Evolutionary conservation across 1,284 basidiomycete genomes (phyloP).

Genomic region (Puccinia coronata): DNA sequence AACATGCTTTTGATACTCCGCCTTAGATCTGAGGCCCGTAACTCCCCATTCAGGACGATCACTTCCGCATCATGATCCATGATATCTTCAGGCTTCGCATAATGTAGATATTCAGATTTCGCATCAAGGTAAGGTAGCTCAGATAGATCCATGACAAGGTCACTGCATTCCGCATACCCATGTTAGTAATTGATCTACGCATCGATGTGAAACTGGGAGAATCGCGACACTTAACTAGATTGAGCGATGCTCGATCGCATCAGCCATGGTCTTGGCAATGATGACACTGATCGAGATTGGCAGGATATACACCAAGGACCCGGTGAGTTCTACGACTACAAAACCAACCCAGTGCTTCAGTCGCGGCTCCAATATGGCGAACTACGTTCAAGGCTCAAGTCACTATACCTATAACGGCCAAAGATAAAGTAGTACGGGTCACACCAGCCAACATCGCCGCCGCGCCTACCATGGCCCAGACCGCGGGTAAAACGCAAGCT

Average conservation of each 20-base stretch:
- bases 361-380: not conserved
- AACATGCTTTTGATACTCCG: slow-evolving; percentile 18
- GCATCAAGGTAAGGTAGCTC: slow-evolving; percentile 59
- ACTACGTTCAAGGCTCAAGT: not conserved
- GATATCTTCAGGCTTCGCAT: slow-evolving; percentile 42
- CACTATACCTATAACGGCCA: slow-evolving; percentile 75
- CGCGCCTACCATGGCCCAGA: slow-evolving; percentile 60
- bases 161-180: not conserved
- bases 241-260: slow-evolving; percentile 54
- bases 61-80: slow-evolving; percentile 55
- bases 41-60: slow-evolving; percentile 64
- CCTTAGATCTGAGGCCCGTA: slow-evolving; percentile 26
- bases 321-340: slow-evolving; percentile 56
- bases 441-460: slow-evolving; percentile 60
- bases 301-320: slow-evolving; percentile 88
- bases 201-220: not conserved
- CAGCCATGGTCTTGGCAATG: slow-evolving; percentile 77
- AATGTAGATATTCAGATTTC: slow-evolving; percentile 25
- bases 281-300: slow-evolving; percentile 86
- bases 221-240: slow-evolving; percentile 52
- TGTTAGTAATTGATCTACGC: not conserved
- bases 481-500: slow-evolving; percentile 58
- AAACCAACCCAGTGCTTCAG: not conserved
- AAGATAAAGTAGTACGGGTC: slow-evolving; percentile 73
- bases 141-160: slow-evolving; percentile 54